Evolutionary conservation across 1,284 basidiomycete species (phyloP).

Genomic region (Ustilago xerochloae): DNA sequence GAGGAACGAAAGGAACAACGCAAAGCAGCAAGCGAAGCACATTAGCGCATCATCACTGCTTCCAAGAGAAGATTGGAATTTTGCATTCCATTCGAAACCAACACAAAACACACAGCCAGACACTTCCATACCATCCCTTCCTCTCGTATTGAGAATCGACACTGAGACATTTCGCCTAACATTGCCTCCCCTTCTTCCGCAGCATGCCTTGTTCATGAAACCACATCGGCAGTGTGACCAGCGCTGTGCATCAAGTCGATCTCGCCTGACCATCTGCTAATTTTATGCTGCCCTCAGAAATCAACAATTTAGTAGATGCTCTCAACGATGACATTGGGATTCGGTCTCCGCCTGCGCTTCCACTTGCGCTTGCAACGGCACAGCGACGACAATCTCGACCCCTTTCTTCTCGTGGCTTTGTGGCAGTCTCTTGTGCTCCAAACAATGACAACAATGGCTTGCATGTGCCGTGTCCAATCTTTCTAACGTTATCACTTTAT

Average conservation of each 20-base stretch:
- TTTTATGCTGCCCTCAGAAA: no score
- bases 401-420: background rate
- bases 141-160: background rate
- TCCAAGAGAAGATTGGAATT: background rate
- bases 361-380: background rate
- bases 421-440: background rate
- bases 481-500: background rate
- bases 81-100: background rate
- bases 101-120: no score
- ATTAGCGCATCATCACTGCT: background rate
- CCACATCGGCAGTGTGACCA: no score
- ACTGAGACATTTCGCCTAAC: slow-evolving; percentile 1
- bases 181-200: background rate
- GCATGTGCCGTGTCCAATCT: background rate
- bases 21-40: background rate
- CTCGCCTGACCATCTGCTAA: background rate
- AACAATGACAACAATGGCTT: background rate
- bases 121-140: background rate
- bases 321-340: no score
- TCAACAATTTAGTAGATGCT: no score
- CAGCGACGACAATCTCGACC: background rate
- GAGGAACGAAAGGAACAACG: background rate
- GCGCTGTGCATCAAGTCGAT: background rate
- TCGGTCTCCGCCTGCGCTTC: background rate
- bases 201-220: background rate